Base-by-base conservation (phyloP, 352 stramenopile genomes). In the Lagenidium giganteum region DNA sequence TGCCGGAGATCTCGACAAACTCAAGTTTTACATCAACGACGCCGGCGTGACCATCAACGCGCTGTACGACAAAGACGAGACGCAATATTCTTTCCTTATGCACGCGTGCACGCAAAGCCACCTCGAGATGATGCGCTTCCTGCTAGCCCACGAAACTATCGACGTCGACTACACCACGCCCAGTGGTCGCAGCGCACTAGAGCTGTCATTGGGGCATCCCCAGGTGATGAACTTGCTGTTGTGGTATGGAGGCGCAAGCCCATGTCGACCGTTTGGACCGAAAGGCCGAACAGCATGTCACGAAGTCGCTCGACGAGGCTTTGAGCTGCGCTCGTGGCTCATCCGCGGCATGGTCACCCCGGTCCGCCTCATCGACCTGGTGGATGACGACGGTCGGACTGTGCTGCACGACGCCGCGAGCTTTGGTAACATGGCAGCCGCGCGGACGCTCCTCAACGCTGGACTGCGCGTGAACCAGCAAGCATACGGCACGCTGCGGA, bases 261-360 rank as follows among this genome's bases (percentile, higher is more conserved):
- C 38, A 11, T 56, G 50, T 23, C 26, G 34, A 3, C 42, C 50
- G 6, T 42, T 61, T 4, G 43, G 36, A 11, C 14, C 20, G 13
- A 54, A 48, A 46, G 24, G 22, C 18, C 49, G 54, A 13, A 59
- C 44, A 3, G 29, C 44, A 13, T 47, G 30, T 5, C 55, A 70
- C 13, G 56, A 66, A 38, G 60, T 51, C 2, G 31, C 45, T 2
- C 46, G 50, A 5, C 35, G 60, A n/a, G 60, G 60, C 7, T 58
- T 59, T 31, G 34, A 61, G 27, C 23, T 64, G 6, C 51, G 52
- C 14, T 23, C 29, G 3, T 69, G 55, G 60, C 28, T 70, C 14
- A 47, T 55, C 12, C 25, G 33, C 12, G 43, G 38, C 37, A 11
- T 43, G 16, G 40, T 64, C 11, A 56, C 43, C 5, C 33, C 53